Evolutionary conservation across 2,329 filamentous ascomycete genomes (phyloP).

Genomic region (Leptographium galeiforme): DNA sequence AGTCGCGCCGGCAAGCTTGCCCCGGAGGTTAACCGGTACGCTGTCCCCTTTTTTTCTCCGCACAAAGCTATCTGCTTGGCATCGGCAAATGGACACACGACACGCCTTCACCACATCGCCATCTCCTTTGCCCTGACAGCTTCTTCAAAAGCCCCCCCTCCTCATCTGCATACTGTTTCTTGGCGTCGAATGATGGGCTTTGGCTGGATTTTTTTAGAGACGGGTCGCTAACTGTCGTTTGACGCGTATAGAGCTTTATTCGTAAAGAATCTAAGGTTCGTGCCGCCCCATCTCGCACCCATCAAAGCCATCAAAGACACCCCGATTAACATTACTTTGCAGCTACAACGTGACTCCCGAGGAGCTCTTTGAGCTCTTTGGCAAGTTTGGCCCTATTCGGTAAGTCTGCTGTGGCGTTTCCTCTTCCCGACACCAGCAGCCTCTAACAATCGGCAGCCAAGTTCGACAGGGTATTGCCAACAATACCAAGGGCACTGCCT

Average conservation of each 20-base stretch:
- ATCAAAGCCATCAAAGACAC: neutral
- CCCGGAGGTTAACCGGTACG: conserved; percentile 94
- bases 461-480: conserved; percentile 95
- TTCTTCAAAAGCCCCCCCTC: too few species aligned
- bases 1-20: conserved; percentile 94
- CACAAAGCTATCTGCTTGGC: neutral
- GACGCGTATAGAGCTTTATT: conserved; percentile 71
- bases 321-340: conserved; percentile 3
- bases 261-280: conserved; percentile 98
- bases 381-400: conserved; percentile 92
- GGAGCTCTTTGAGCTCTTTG: conserved; percentile 97
- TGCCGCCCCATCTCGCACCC: conserved; percentile 14
- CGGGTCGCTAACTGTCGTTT: conserved; percentile 14
- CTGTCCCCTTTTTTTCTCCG: neutral
- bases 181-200: neutral
- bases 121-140: neutral
- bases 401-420: conserved; percentile 30
- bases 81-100: neutral
- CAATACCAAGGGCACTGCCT: conserved; percentile 96
- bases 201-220: neutral
- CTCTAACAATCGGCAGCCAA: conserved; percentile 47
- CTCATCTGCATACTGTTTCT: neutral
- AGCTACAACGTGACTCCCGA: conserved; percentile 99
- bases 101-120: neutral
- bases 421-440: neutral